Percentiles rank a stretch among this genome's conserved stretches.
phyloP scores from a whole-genome alignment of 2,329 filamentous ascomycete species.

The Aspergillus clavatus region DNA sequence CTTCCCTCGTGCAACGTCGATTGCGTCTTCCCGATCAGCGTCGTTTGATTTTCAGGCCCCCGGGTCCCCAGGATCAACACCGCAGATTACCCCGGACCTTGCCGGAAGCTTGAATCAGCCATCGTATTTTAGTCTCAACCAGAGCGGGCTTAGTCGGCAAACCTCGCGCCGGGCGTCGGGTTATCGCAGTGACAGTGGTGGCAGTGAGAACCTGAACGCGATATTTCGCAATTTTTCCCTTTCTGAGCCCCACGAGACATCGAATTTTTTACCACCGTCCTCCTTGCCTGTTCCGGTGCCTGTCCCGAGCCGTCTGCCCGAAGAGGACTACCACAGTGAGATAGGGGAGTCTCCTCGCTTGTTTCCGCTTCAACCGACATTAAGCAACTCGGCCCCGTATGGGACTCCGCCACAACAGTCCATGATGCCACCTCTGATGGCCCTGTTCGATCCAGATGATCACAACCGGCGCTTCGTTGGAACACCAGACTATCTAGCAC shows the following conservation, averaged over 20 bases:
- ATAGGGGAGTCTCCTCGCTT: slow-evolving; percentile 74
- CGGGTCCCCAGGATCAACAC: slow-evolving; percentile 77
- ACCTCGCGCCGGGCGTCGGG: slow-evolving; percentile 65
- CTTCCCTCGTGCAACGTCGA: slow-evolving; percentile 78
- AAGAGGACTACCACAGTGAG: slow-evolving; percentile 69
- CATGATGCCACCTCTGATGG: slow-evolving; percentile 89
- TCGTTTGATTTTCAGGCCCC: slow-evolving; percentile 83
- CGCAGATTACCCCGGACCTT: slow-evolving; percentile 77
- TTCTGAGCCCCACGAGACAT: slow-evolving; percentile 54
- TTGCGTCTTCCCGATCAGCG: slow-evolving; percentile 84
- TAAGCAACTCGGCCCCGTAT: slow-evolving; percentile 45
- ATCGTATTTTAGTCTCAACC: slow-evolving; percentile 76
- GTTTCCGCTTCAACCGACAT: slow-evolving; percentile 57
- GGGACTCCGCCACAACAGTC: slow-evolving; percentile 53
- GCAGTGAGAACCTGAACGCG: slow-evolving; percentile 75
- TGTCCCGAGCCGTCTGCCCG: slow-evolving; percentile 51
- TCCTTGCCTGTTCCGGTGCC: slow-evolving; percentile 29
- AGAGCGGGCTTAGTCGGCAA: slow-evolving; percentile 55
- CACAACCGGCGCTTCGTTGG: slow-evolving; percentile 90
- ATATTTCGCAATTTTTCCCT: slow-evolving; percentile 79
- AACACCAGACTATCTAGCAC: slow-evolving; percentile 93
- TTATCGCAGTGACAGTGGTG: slow-evolving; percentile 85
- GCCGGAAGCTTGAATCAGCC: slow-evolving; percentile 68
- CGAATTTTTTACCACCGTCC: slow-evolving; percentile 33
- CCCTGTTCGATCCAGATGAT: slow-evolving; percentile 91